Conservation (phyloP, 1,284 basidiomycete genomes). For the Moesziomyces globuligerus region DNA sequence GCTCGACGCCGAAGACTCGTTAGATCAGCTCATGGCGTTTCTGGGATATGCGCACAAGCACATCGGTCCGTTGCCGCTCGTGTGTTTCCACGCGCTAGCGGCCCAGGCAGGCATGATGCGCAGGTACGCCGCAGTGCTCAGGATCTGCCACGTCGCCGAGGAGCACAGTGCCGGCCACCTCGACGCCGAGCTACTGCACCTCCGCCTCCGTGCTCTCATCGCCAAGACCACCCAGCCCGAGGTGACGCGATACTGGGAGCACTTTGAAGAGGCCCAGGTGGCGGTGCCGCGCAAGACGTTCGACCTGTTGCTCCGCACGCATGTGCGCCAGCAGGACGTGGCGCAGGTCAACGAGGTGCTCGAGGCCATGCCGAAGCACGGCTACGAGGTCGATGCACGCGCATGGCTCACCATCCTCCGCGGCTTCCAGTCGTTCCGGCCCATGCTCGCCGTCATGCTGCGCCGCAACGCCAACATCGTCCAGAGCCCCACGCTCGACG, state of each 20-base stretch:
- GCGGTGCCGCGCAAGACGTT: conserved; percentile 39
- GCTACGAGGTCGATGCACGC: conserved; percentile 25
- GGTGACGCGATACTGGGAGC: conserved; percentile 20
- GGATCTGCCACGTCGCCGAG: conserved; percentile 22
- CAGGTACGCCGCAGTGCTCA: conserved; percentile 27
- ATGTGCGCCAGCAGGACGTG: conserved; percentile 27
- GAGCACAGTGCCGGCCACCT: conserved; percentile 18
- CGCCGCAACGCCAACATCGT: conserved; percentile 23
- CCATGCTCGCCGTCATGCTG: conserved; percentile 25
- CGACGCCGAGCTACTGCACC: conserved; percentile 42
- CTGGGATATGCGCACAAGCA: conserved; percentile 15
- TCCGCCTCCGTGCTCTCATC: conserved; percentile 28
- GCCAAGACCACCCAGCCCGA: conserved; percentile 13
- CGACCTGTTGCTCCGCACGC: conserved; percentile 35
- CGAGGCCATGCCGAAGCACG: conserved; percentile 28
- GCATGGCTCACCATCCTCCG: conserved; percentile 46
- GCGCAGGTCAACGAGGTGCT: conserved; percentile 40
- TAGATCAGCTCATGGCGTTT: conserved; percentile 30
- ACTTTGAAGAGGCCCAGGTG: conserved; percentile 2
- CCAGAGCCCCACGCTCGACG: conserved; percentile 30
- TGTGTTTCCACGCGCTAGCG: conserved; percentile 31
- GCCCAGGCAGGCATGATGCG: conserved; percentile 16
- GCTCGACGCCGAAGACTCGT: conserved; percentile 24
- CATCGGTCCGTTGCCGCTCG: conserved; percentile 25
- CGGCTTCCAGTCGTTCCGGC: conserved; percentile 31